Evolutionary conservation across 768 basidiomycete genomes (phyloP).

Genomic region (Xerocomellus amylosporus): DNA sequence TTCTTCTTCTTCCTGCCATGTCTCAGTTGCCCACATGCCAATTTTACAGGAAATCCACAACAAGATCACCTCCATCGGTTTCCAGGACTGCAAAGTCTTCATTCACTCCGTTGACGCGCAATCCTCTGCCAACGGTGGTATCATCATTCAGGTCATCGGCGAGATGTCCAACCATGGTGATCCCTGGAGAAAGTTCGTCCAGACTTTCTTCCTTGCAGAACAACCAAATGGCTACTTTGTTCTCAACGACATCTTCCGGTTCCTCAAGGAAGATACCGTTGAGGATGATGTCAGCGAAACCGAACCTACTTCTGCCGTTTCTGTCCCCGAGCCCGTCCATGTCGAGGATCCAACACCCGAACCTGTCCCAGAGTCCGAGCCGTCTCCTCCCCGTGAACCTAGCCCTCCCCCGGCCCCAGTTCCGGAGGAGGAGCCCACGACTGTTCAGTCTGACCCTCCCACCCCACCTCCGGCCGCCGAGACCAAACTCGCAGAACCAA

Average conservation of each 20-base stretch:
- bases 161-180: slow-evolving; percentile 95
- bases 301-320: slow-evolving; percentile 34
- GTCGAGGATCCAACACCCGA: slow-evolving; percentile 35
- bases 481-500: slow-evolving; percentile 39
- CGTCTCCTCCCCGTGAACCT: slow-evolving; percentile 32
- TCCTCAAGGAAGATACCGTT: slow-evolving; percentile 92
- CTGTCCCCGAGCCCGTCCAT: slow-evolving; percentile 36
- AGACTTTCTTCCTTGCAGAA: slow-evolving; percentile 99
- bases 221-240: slow-evolving; percentile 99
- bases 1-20: slow-evolving; percentile 14
- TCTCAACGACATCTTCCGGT: slow-evolving; percentile 99
- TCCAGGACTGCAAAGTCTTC: slow-evolving; percentile 97
- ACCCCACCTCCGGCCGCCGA: slow-evolving; percentile 38
- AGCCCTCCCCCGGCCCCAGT: slow-evolving; percentile 29
- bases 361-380: slow-evolving; percentile 25
- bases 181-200: slow-evolving; percentile 97
- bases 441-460: slow-evolving; percentile 34
- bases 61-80: slow-evolving; percentile 91
- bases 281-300: slow-evolving; percentile 69
- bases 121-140: slow-evolving; percentile 90
- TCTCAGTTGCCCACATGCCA: slow-evolving; percentile 2
- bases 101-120: slow-evolving; percentile 99
- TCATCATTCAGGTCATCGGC: slow-evolving; percentile 98
- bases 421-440: slow-evolving; percentile 40
- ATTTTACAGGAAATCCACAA: slow-evolving; percentile 85